Base-by-base conservation (phyloP, 2,329 filamentous ascomycete genomes). In the Cryoendolithus antarcticus region DNA sequence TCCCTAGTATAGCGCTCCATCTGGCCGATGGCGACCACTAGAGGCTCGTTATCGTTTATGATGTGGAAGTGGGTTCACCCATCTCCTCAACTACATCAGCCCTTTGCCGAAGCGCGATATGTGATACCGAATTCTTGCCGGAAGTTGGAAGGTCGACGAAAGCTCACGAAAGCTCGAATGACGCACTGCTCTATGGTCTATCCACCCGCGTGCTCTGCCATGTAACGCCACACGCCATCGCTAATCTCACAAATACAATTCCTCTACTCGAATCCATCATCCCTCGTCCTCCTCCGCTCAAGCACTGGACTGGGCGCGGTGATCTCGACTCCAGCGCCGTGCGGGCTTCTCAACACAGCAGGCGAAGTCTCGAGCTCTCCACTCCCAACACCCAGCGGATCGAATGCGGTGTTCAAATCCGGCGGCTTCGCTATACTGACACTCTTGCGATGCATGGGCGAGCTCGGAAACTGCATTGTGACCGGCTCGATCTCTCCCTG, bases 361-460 rank as follows among this genome's bases (percentile, higher is more conserved):
- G 30, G 32, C 12, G 21, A 32, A 2, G 35, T 42, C 15, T 51
- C 49, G 34, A 55, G 53, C 6, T 45, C 53, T 34, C 40, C 50
- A 13, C 51, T 48, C 30, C 53, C 44, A 4, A 48, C 57, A 9
- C 56, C 56, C 2, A 59, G 39, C 6, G 56, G 56, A 47, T 61
- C 58, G 21, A 55, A 52, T 28, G 44, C 41, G 10, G 48, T 37
- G 7, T 42, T 27, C 24, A 46, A 44, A 11, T 48, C 42, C 12
- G 49, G 13, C 4, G 42, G 38, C 10, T 49, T 40, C 6, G 47
- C 43, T 2, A 56, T 59, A 40, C 66, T 64, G 7, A 69, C 39
- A 36, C 61, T 65, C 54, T 64, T 66, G 30, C 65, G 50, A 42
- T 69, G 64, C 37, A 39, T 31, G 3, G 49, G 41, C 6, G 47